Base-by-base conservation (phyloP, 2,329 filamentous ascomycete genomes). In the Neonectria faginata region DNA sequence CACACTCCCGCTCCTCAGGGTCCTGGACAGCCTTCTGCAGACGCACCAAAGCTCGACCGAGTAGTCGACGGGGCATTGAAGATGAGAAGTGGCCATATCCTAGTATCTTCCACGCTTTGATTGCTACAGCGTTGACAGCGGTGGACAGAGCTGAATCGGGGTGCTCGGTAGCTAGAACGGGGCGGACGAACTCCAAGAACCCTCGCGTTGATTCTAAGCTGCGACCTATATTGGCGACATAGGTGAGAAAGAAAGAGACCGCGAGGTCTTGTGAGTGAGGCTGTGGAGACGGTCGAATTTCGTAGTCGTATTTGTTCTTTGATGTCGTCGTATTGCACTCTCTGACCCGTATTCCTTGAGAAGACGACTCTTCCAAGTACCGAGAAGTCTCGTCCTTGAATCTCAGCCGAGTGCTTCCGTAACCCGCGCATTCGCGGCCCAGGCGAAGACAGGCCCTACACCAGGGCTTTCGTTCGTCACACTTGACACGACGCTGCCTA, bases 141-240 rank as follows among this genome's bases (percentile, higher is more conserved):
- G 33, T 12, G 1, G 6, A 60, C 1, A 70, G 41, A 3, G 67
- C 62, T 1, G 68, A 70, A 2, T 62, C 39, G 1, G 42, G 48
- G 2, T 12, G 8, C 14, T 70, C 59, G 0, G 39, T 9, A 0
- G 29, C 59, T 1, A 70, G 55, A 1, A 52, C 62, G 1, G 65
- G 68, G 0, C 62, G 65, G 1, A 70, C 48, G 41, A 70, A 59
- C 14, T 70, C 67, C 2, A 70, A 5, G 33, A 70, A 68, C 0
- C 68, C 68, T 14, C 68, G 45, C 0, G 67, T 64, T 0, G 68
- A 70, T 6, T 68, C 60, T 31, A 70, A 5, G 2, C 55, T 68
- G 0, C 68, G 48, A 11, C 67, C 68, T 2, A 70, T 29, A 4
- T 63, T 41, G 2, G 68, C 66, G 0, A 68, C 42, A 22, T 70